phyloP scores from a whole-genome alignment of 140 eudicot genomes.

The Ambrosia hybrid region DNA sequence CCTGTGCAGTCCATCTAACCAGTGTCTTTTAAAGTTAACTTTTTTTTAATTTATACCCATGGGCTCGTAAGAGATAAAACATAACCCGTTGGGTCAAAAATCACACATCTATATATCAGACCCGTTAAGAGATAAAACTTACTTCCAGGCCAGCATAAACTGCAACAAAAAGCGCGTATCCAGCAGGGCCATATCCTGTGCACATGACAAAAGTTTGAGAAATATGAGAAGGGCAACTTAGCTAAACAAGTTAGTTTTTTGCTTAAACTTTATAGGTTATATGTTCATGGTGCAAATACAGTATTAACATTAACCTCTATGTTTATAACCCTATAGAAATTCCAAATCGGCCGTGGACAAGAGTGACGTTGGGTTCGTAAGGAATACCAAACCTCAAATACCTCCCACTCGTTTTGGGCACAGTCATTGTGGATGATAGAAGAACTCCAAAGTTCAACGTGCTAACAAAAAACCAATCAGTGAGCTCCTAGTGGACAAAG shows the following conservation, averaged over 20 bases:
- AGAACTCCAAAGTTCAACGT: no score
- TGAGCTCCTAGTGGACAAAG: no score
- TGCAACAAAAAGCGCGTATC: constrained; percentile 90
- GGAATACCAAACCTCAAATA: no score
- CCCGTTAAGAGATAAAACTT: constrained; percentile 25
- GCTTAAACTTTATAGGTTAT: background rate
- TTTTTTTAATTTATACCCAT: background rate
- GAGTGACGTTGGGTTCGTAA: no score
- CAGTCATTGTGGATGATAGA: no score
- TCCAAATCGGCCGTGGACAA: no score
- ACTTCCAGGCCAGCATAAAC: constrained; percentile 99
- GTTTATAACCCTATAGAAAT: no score
- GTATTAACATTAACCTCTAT: background rate
- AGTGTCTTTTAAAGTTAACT: background rate
- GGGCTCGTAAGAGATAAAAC: background rate
- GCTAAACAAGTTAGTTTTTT: background rate
- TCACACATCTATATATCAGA: background rate
- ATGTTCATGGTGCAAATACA: background rate
- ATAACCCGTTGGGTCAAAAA: background rate
- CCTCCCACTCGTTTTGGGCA: no score
- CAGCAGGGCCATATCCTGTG: constrained; percentile 97
- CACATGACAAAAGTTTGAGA: constrained; percentile 7
- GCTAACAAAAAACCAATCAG: no score
- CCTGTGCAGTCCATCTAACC: background rate
- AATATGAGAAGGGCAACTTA: background rate